Evolutionary conservation across 768 basidiomycete genomes (phyloP).

Genomic region (Leccinum imitatum): DNA sequence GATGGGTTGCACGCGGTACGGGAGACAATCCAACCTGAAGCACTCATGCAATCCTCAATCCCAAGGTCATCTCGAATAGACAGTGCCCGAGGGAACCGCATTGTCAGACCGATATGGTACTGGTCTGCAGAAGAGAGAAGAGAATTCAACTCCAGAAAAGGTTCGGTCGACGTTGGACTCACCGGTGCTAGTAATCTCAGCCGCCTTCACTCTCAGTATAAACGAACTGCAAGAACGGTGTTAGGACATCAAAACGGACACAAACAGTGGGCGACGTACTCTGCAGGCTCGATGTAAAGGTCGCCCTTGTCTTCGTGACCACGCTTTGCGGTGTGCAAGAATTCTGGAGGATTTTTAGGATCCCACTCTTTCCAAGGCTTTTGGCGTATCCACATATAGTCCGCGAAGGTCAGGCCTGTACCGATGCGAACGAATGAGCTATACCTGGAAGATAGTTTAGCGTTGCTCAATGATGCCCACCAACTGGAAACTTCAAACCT

Average conservation of each 20-base stretch:
- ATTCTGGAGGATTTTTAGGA: slow-evolving; percentile 68
- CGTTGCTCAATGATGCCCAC: neutral
- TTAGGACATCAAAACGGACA: slow-evolving; percentile 1
- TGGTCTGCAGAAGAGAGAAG: slow-evolving; percentile 48
- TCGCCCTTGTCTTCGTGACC: slow-evolving; percentile 83
- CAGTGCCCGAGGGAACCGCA: slow-evolving; percentile 91
- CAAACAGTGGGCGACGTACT: slow-evolving; percentile 47
- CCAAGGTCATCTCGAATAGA: slow-evolving; percentile 76
- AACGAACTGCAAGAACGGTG: slow-evolving; percentile 65
- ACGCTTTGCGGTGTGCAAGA: slow-evolving; percentile 59
- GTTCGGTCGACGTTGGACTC: slow-evolving; percentile 11
- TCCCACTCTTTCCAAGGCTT: slow-evolving; percentile 86
- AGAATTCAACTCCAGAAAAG: neutral
- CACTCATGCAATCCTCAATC: slow-evolving; percentile 70
- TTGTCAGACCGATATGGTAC: slow-evolving; percentile 83
- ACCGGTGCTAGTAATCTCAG: slow-evolving; percentile 84
- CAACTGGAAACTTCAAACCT: slow-evolving; percentile 43
- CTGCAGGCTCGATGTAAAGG: slow-evolving; percentile 82
- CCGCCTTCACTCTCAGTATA: slow-evolving; percentile 89
- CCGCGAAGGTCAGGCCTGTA: slow-evolving; percentile 80
- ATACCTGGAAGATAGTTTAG: slow-evolving; percentile 51
- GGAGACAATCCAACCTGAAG: slow-evolving; percentile 47
- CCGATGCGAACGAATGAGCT: slow-evolving; percentile 89
- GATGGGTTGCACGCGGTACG: neutral
- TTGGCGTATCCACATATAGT: slow-evolving; percentile 81